Base-by-base conservation (phyloP, 2,329 filamentous ascomycete genomes). In the Stagonosporopsis vannaccii region DNA sequence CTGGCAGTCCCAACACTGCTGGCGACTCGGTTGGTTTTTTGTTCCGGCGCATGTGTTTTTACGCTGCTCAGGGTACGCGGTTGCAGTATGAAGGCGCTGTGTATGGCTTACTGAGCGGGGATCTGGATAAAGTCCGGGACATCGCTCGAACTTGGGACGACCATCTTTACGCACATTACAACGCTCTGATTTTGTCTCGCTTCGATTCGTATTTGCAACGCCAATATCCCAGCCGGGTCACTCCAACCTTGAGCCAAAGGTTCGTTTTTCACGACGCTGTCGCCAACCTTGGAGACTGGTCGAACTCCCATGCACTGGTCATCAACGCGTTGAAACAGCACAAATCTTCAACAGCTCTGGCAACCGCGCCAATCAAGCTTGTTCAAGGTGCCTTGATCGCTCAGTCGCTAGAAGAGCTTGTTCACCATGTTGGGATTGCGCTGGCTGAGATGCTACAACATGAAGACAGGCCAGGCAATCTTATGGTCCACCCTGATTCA, bases 21-120 rank as follows among this genome's bases (percentile, higher is more conserved):
- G 78, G 79, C 13, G 71, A 67, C 11, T 72, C 73, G 37, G 69
- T 77, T 40, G 76, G 80, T 39, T 76, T 77, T 17, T 79, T 92
- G 4, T 96, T 90, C 88, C 86, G 90, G 52, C 87, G 90, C 45
- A 90, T 90, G 80, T 94, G 90, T 76, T 90, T 87, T 71, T 84
- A 86, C 19, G 88, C 90, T 47, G 87, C 89, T 20, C 86, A 90
- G 46, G 86, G 87, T 2, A 86, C 86, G 23, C 85, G 84, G 1
- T 88, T 90, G 65, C 85, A 90, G 47, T 94, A 92, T 68, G 92
- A 99, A 77, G 86, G 88, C 51, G 95, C 94, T 17, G 92, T 97
- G 0, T 97, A 97, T 71, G 94, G 92, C 25, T 79, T 97, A 12
- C 82, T 99, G n/a, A 89, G 90, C 37, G 95, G 95, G 45, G 92